phyloP scores from a whole-genome alignment of 768 basidiomycete species.

The Obba rivulosa region DNA sequence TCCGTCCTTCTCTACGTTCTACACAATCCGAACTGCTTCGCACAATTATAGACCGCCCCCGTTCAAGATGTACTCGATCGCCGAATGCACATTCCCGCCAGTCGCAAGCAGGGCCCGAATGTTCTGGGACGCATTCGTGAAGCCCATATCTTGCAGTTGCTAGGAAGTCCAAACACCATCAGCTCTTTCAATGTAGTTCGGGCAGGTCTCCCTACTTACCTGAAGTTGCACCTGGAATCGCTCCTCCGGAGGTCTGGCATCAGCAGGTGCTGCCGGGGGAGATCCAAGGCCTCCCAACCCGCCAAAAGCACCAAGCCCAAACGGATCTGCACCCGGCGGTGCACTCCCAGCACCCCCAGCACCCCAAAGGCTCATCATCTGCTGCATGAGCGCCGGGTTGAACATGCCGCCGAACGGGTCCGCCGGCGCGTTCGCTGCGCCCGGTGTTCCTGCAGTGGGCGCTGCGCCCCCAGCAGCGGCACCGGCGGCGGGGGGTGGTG shows the following conservation, averaged over 20 bases:
- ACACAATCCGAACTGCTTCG: background rate
- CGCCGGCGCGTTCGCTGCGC: conserved; percentile 17
- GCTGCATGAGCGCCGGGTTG: conserved; percentile 42
- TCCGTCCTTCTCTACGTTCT: too few relatives aligned
- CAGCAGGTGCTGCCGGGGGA: conserved; percentile 48
- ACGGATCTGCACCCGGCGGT: conserved; percentile 25
- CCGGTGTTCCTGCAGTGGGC: conserved; percentile 13
- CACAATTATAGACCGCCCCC: conserved; percentile 60
- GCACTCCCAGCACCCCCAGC: conserved; percentile 10
- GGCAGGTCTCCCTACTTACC: conserved; percentile 33
- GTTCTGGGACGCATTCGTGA: conserved; percentile 85
- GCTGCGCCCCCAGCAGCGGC: conserved; percentile 4
- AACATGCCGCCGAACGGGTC: conserved; percentile 18
- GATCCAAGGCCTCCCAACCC: conserved; percentile 18
- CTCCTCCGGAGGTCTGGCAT: conserved; percentile 81
- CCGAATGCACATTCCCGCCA: conserved; percentile 87
- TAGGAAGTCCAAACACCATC: conserved; percentile 20
- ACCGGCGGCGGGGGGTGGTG: conserved; percentile 17
- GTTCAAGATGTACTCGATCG: conserved; percentile 86
- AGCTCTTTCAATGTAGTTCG: background rate
- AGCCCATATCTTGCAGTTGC: conserved; percentile 96
- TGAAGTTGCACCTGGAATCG: conserved; percentile 85
- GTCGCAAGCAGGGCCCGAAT: conserved; percentile 86
- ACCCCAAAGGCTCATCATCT: conserved; percentile 22
- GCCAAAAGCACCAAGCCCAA: conserved; percentile 13